These are phyloP conservation scores for Hygrophoropsis aurantiaca DNA, from an alignment of 768 basidiomycete genomes.

Conservation along the genomic window DNA sequence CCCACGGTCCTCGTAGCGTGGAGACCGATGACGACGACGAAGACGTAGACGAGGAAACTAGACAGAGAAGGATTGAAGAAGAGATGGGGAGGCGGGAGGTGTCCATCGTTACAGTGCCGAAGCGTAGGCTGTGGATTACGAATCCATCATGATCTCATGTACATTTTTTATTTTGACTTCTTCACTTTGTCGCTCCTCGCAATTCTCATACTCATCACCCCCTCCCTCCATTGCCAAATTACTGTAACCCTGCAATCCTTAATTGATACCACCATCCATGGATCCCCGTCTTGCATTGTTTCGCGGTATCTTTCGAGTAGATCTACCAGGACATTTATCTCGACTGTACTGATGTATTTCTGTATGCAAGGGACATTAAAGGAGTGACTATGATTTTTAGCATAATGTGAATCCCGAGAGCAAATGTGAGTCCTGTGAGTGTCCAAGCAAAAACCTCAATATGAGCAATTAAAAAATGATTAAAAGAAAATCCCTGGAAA, in stretches of 20 bases:
- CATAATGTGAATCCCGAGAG: not conserved
- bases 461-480: conserved; percentile 8
- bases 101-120: conserved; percentile 76
- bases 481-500: conserved; percentile 14
- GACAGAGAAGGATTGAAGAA: conserved; percentile 75
- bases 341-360: conserved; percentile 35
- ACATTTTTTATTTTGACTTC: conserved; percentile 1
- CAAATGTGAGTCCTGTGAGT: conserved; percentile 3
- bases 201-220: not conserved
- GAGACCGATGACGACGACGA: conserved; percentile 65
- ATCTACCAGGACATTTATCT: conserved; percentile 33
- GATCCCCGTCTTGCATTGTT: conserved; percentile 33
- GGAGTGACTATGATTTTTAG: conserved; percentile 27
- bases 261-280: conserved; percentile 25
- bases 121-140: conserved; percentile 69
- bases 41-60: conserved; percentile 71
- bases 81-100: conserved; percentile 83
- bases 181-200: not conserved
- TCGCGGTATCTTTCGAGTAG: conserved; percentile 35
- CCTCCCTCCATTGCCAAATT: conserved; percentile 13
- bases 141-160: conserved; percentile 52
- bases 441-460: conserved; percentile 3
- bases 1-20: conserved; percentile 45
- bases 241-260: conserved; percentile 21
- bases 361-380: conserved; percentile 33